Evolutionary conservation across 1,139 yeast genomes (phyloP), one percentile per base, ranked within the genome.

Genomic region (Lodderomyces margitis): DNA sequence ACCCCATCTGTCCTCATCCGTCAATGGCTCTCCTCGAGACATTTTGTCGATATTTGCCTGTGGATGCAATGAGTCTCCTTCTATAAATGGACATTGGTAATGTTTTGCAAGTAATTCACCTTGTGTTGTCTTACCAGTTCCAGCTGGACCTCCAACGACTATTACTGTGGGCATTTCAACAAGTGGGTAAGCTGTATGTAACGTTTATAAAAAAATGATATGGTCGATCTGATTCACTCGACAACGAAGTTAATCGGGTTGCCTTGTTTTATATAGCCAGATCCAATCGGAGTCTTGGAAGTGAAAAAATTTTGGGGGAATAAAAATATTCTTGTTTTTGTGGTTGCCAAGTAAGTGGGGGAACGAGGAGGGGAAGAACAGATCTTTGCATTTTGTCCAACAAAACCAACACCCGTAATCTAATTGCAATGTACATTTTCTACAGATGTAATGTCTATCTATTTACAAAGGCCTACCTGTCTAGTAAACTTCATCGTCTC

Each of bases 1-100:
- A 1, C 76, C 92, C 91, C 92, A 86, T 46, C 98, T 68, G 59
- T 92, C 98, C 1, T 81, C 94, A 57, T 92, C 98, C 0, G 81
- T 78, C 44, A 92, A 68, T 1, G 98, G 95, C 21, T 78, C 73
- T 0, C 95, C 95, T 17, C 67, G 52, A 2, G 85, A 64, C 98
- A 92, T 92, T 59, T 92, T 92, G 14, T 73, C 81, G 14, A 91
- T 70, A 57, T 92, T 92, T 17, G 63, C 79, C 39, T 65, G 58
- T 0, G 95, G 89, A 58, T 91, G 97, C 28, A 84, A 70, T 2
- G 70, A 65, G 58, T 92, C 98, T 8, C 98, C 98, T 59, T 92
- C 98, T 12, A 89, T 63, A 54, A 79, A 87, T 2, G 80, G 74
- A 44, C 83, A 73, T 2, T 62, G 52, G 36, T 74, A 66, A 28